A percentile compares a stretch with the other conserved stretches of the same genome.
phyloP scores from a whole-genome alignment of 2,329 filamentous ascomycete genomes.

The Fusarium tricinctum region DNA sequence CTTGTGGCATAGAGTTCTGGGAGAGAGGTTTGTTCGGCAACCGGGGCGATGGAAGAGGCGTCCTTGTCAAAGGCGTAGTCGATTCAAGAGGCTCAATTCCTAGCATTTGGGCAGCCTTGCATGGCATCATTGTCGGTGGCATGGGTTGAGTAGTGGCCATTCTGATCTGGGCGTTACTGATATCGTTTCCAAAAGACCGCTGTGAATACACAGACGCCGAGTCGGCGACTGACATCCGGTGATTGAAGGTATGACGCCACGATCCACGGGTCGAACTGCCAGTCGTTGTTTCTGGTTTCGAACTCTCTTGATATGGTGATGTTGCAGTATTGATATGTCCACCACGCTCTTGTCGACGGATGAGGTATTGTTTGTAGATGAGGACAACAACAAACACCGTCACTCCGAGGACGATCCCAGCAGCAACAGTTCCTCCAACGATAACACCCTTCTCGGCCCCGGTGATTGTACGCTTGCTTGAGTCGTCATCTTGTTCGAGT shows the following conservation, averaged over 20 bases:
- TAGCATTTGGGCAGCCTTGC: conserved; percentile 35
- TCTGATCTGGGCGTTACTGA: conserved; percentile 7
- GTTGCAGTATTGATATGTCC: not conserved
- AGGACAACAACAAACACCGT: conserved; percentile 38
- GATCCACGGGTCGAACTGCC: not conserved
- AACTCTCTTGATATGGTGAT: not conserved
- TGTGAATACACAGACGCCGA: conserved; percentile 34
- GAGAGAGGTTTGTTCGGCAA: conserved; percentile 5
- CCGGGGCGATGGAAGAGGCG: conserved; percentile 3
- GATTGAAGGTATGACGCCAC: conserved; percentile 35
- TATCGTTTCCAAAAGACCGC: conserved; percentile 33
- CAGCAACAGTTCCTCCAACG: conserved; percentile 39
- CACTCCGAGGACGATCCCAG: conserved; percentile 34
- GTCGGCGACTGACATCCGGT: conserved; percentile 22
- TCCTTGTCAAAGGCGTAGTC: not conserved
- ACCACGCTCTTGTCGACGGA: not conserved
- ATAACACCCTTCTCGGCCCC: conserved; percentile 32
- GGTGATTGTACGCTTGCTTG: not conserved
- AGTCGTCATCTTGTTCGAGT: conserved; percentile 1
- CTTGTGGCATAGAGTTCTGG: conserved; percentile 9
- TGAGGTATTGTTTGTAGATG: conserved; percentile 31
- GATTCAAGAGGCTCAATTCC: conserved; percentile 20
- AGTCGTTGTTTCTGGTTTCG: not conserved
- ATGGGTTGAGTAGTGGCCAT: not conserved
- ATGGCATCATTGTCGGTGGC: conserved; percentile 12